These are phyloP conservation scores for Licmophora abbreviata DNA, from an alignment of 108 stramenopile species.

Conservation along the genomic window DNA sequence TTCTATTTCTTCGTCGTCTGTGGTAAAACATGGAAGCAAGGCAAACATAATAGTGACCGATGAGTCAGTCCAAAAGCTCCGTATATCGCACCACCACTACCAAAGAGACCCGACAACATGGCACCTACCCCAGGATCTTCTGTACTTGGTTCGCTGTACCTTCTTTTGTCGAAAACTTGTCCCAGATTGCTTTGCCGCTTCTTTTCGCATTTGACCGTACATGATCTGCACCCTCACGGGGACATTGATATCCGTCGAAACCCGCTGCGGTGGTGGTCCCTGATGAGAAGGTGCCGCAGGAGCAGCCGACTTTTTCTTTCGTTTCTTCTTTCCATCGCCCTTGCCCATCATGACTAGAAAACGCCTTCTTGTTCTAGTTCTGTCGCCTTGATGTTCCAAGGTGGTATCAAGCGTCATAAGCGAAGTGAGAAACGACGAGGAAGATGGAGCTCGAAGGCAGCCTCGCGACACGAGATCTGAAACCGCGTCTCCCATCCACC, in stretches of 20 bases:
- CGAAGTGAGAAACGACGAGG: too few species aligned
- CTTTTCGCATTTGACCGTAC: conserved; percentile 57
- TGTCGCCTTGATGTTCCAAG: too few species aligned
- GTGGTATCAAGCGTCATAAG: too few species aligned
- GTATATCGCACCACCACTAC: not conserved
- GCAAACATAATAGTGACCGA: not conserved
- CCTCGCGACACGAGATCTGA: too few species aligned
- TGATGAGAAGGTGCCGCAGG: conserved; percentile 8
- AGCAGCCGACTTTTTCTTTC: conserved; percentile 34
- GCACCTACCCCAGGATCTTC: conserved; percentile 26
- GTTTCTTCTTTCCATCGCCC: conserved; percentile 64
- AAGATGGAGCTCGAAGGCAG: too few species aligned
- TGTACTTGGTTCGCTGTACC: conserved; percentile 45
- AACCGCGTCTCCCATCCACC: too few species aligned
- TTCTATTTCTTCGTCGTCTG: conserved; percentile 63
- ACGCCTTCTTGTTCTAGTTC: too few species aligned
- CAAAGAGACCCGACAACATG: too few species aligned
- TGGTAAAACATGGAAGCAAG: not conserved
- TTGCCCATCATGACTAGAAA: conserved; percentile 70
- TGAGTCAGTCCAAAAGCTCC: not conserved
- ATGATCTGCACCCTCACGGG: conserved; percentile 66
- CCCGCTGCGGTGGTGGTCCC: conserved; percentile 32
- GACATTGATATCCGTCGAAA: conserved; percentile 63
- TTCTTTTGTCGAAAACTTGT: conserved; percentile 49
- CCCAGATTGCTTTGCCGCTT: conserved; percentile 15